Evolutionary conservation across 179 eudicot species (phyloP), one percentile per base, ranked within the genome.

Genomic region (Gypsophila paniculata): DNA sequence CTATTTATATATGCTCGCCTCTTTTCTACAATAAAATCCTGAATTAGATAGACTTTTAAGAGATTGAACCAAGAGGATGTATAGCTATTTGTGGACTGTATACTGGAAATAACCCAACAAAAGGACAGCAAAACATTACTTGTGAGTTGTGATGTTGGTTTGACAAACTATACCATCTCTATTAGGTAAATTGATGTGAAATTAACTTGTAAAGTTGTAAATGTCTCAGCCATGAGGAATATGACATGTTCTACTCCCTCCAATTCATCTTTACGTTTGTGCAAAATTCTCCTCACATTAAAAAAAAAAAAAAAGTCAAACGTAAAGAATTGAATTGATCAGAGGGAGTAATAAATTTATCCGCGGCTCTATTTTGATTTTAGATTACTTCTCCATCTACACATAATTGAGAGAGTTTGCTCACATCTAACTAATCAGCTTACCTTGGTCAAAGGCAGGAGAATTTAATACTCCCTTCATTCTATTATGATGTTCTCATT

Each of bases 141-240:
- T 55, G 59, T 18, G 64, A 55, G 25, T 19, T 55, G 59, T 18
- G 64, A 60, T 60, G 64, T 60, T 60, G 39, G 64, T 13, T 29
- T 60, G 38, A 29, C 39, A 13, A 60, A 13, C 1, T 26, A 60
- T 15, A 10, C 38, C 34, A 25, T 17, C n/a, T 55, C 2, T 55
- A 55, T 9, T 19, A 8, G 29, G 52, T 11, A 46, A 46, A 46
- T 10, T 13, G 14, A 46, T 46, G 52, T 7, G 15, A 46, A 46
- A 46, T 12, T 46, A 46, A 46, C 52, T 46, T 46, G 15, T 12
- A 46, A 46, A 46, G 17, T 46, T 46, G 15, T 46, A 46, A 46
- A 46, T 46, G 52, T 46, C 52, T 46, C 17, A 46, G 52, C 52
- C 15, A 4, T 46, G 8, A 39, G 44, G 10, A 5, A 39, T 6